These are phyloP conservation scores for Neolentinus lepideus DNA, from an alignment of 1,284 basidiomycete genomes.

Conservation along the genomic window DNA sequence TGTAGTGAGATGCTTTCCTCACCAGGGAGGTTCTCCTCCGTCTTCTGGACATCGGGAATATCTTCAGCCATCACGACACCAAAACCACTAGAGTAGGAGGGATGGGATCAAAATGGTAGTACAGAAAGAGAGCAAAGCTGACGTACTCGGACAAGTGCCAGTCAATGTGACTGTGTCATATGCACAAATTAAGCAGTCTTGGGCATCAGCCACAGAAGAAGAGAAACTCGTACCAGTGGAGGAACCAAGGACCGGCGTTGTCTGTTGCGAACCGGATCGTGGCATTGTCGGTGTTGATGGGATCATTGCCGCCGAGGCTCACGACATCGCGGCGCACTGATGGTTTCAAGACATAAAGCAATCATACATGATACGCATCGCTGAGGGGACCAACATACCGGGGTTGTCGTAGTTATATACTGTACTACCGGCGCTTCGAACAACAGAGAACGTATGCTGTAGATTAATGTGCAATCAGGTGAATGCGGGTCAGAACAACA, in stretches of 20 bases:
- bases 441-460: constrained; percentile 23
- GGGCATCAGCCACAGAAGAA: not conserved
- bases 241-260: constrained; percentile 41
- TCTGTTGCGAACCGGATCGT: constrained; percentile 34
- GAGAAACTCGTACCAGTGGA: constrained; percentile 26
- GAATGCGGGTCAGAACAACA: not conserved
- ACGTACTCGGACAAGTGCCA: constrained; percentile 4
- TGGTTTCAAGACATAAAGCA: not conserved
- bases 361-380: not conserved
- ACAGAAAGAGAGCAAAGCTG: not conserved
- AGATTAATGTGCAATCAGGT: constrained; percentile 1
- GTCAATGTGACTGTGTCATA: constrained; percentile 2
- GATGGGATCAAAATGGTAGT: not conserved
- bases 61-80: constrained; percentile 5
- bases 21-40: not conserved
- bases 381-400: not conserved
- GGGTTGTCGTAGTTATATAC: constrained; percentile 19
- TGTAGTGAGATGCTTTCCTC: not conserved
- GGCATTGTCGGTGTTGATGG: constrained; percentile 23
- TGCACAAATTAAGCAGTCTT: not conserved
- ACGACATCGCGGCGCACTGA: constrained; percentile 19
- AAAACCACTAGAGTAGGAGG: constrained; percentile 1
- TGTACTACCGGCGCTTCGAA: constrained; percentile 17
- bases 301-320: constrained; percentile 14
- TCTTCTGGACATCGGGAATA: not conserved